Percentiles rank a stretch among this genome's conserved stretches.
Evolutionary conservation across 768 basidiomycete species (phyloP).

Genomic region (Tulasnella sp.): DNA sequence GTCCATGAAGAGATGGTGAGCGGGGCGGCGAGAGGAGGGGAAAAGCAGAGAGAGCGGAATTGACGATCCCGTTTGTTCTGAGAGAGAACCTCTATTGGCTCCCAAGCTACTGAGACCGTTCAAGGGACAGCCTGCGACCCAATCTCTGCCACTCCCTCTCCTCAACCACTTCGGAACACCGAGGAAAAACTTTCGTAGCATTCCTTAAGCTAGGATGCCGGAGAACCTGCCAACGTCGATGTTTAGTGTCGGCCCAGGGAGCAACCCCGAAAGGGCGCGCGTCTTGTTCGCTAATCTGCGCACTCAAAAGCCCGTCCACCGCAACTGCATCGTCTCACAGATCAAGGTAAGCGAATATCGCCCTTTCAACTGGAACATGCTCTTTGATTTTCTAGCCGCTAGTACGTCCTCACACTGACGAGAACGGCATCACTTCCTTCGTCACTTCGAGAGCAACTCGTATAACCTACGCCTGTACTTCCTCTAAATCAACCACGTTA

Average conservation of each 20-base stretch:
- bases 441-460: background rate
- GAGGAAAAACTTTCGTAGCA: no score
- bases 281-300: background rate
- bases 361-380: background rate
- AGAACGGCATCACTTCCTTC: background rate
- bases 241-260: background rate
- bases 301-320: background rate
- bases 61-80: slow-evolving; percentile 9
- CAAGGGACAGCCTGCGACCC: slow-evolving; percentile 7
- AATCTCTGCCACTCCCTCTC: background rate
- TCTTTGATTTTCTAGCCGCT: background rate
- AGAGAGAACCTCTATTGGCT: slow-evolving; percentile 1
- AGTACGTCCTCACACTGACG: no score
- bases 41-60: slow-evolving; percentile 15
- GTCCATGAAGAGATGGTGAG: background rate
- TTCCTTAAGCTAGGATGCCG: background rate
- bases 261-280: background rate
- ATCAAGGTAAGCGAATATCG: background rate
- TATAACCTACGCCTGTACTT: background rate
- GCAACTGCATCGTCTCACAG: background rate
- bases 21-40: slow-evolving; percentile 1
- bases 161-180: background rate
- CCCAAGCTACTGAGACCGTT: background rate
- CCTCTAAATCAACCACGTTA: background rate
- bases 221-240: background rate